Base-by-base conservation (phyloP, 208 protist species). In the Crithidia sp. region DNA sequence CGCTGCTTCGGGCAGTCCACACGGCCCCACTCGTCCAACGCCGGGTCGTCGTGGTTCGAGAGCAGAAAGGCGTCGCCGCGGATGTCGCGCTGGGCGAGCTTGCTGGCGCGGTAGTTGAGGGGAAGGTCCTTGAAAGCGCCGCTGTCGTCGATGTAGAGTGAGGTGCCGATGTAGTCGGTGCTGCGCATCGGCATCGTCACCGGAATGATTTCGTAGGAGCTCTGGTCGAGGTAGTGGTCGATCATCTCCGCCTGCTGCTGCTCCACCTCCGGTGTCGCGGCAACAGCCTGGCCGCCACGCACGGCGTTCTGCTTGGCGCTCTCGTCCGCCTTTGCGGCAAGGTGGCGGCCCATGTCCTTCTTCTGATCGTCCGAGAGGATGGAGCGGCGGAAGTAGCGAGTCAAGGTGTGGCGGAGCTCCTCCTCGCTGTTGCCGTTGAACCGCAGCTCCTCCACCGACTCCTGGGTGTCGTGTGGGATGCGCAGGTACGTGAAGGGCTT, bases 71-170 rank as follows among this genome's bases (percentile, higher is more conserved):
- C 90, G 59, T 97, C 93, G 16, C 93, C 93, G 47, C 93, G 89
- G 61, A 97, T 95, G 47, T 95, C 91, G 14, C 93, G 77, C 79
- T 97, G 93, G 12, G 89, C 90, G 43, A 97, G 78, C 37, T 83
- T 89, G 74, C 89, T 94, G 6, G 93, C 93, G 28, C 93, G 90
- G 16, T 77, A 72, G 77, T 97, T 97, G 4, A 96, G 76, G 2
- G 79, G 67, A 7, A 97, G 76, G 43, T 92, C 90, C 66, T 97
- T 97, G 83, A 95, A 97, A 39, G 83, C 67, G 10, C 93, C 93
- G 73, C 88, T 88, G 62, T 95, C 89, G 78, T 97, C 93, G 76
- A 97, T 94, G 75, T 97, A 97, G 17, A 97, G 84, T 17, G 89
- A 95, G 17, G 85, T 92, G 40, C 89, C 93, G 13, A 95, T 86